Evolutionary conservation across 192 early-diverging fungal genomes (phyloP), one percentile per base, ranked within the genome.

Genomic region (Backusella tarrabulga): DNA sequence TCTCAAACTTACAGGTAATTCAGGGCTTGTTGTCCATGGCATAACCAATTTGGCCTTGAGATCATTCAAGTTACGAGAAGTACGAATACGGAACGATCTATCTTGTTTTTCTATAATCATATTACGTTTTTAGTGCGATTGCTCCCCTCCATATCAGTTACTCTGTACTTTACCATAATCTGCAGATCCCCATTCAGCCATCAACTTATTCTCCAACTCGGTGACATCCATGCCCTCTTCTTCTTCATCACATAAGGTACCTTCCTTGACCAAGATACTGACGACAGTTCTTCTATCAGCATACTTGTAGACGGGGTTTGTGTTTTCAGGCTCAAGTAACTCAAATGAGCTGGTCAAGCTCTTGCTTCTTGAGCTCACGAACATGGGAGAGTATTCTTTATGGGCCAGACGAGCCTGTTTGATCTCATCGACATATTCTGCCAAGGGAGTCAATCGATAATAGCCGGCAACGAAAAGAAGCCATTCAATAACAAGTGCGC

Each of bases 11-110:
- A 75, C 78, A 60, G 52, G 74, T 29, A 70, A 42, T 35, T 79
- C 78, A 15, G 78, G 38, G 15, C 42, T 63, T 63, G 21, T 72
- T 21, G 60, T 56, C 76, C 76, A 77, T 12, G 75, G 79, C 15
- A 67, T 81, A 29, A 71, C 44, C 66, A 81, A 67, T 40, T 72
- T 76, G 19, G 79, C 75, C 63, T 81, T 81, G 21, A 76, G 17
- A 21, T 81, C 79, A 50, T 77, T 76, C 38, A 76, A 26, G n/a
- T 73, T 79, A 26, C 77, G 77, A 38, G 77, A 76, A n/a, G 74
- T 67, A 36, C 74, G 79, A 35, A 81, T 81, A 29, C 79, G 75
- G 75, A 81, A 81, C 9, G 74, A n/a, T 3, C 68, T 9, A 29
- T 77, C 76, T 12, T 77, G 76, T 34, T 71, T 71, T 19, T 52